These are phyloP conservation scores for Pestalotiopsis sp. DNA, from an alignment of 2,329 filamentous ascomycete species.

Conservation along the genomic window DNA sequence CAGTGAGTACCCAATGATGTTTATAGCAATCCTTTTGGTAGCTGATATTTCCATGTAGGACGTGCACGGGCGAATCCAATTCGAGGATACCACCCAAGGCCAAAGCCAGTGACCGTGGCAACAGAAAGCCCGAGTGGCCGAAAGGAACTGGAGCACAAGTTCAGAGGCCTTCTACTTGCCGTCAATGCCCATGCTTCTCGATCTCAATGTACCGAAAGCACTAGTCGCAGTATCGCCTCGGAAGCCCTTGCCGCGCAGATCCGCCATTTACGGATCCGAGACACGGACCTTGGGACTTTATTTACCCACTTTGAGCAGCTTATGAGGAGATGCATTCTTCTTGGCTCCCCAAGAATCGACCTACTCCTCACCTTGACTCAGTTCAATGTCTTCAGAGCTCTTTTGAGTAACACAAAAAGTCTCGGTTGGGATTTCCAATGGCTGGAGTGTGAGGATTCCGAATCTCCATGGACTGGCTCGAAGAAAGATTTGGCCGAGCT, in stretches of 20 bases:
- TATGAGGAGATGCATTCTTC: background rate
- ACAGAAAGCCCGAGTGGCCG: background rate
- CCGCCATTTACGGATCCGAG: too few relatives aligned
- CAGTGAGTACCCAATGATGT: background rate
- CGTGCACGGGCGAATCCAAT: too few relatives aligned
- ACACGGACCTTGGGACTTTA: background rate
- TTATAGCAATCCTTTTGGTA: too few relatives aligned
- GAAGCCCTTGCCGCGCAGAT: too few relatives aligned
- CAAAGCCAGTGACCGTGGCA: background rate
- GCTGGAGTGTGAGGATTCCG: constrained; percentile 5
- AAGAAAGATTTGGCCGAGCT: background rate
- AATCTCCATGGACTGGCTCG: background rate
- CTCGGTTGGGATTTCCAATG: constrained; percentile 11
- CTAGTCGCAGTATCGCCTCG: too few relatives aligned
- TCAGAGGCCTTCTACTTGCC: background rate
- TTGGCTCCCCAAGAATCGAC: constrained; percentile 5
- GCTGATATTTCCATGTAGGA: too few relatives aligned
- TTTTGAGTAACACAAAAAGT: constrained; percentile 7
- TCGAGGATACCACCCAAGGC: too few relatives aligned
- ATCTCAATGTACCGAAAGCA: too few relatives aligned
- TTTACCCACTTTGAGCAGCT: background rate
- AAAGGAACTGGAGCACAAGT: background rate
- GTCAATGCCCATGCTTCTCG: background rate
- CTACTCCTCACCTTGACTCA: constrained; percentile 10
- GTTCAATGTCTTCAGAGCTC: constrained; percentile 12